Base-by-base conservation (phyloP, 495 filamentous ascomycete species). In the Evansstolkia leycettana region DNA sequence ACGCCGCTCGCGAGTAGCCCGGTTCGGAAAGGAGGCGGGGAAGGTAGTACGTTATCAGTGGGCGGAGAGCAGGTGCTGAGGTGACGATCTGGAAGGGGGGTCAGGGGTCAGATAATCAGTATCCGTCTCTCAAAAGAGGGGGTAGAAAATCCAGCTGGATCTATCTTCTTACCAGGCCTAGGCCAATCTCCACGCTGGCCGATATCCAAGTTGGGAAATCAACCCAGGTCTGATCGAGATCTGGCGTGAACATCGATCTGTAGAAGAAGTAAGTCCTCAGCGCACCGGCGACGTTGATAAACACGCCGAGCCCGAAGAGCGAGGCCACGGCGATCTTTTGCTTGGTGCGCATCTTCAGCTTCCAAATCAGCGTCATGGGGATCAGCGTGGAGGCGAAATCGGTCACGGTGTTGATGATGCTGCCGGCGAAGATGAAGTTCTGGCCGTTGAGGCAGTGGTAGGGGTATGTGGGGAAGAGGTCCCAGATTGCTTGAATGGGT, bases 291-390 rank as follows among this genome's bases (percentile, higher is more conserved):
- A 72, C 58, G 15, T 72, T 73, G 31, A 76, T 72, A 13, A 76
- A 34, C 16, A 75, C 60, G 0, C 76, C 77, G 9, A 76, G 37
- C 7, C 59, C 66, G 19, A 82, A 78, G 18, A 80, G 68, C 11
- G 69, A 54, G 12, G 72, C 62, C 5, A 80, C 62, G 7, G 70
- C 67, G 20, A 73, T 40, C n/a, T 67, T 60, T 37, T 78, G 73
- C 18, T 58, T 63, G 12, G 52, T 25, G 17, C 73, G 69, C 34
- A 81, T 55, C 25, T 72, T 62, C 15, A 80, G 48, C 8, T 63
- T 58, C 59, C 68, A 64, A 20, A 75, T 63, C 24, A 73, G 58
- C n/a, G 70, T 67, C 41, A 80, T 74, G 0, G 78, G 77, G 1
- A 81, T 42, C 7, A 72, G 45, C 0, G 76, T 72, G 14, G 65